Base-by-base conservation (phyloP, 805 yeast genomes). In the Candida caryicola region DNA sequence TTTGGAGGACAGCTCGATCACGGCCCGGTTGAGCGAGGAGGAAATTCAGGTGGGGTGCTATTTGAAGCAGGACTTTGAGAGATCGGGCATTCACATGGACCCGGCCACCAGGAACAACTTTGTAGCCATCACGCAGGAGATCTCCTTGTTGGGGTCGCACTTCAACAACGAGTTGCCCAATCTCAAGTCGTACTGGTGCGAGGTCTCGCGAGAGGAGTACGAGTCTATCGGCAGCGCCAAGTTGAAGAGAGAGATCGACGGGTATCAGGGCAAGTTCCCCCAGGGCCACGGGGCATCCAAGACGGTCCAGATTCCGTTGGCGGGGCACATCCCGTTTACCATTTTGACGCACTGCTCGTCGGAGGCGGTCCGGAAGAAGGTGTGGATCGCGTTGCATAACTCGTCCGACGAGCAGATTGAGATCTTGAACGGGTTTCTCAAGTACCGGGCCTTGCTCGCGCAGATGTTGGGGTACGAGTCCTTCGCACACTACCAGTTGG, bases 31-130 rank as follows among this genome's bases (percentile, higher is more conserved):
- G n/a, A 59, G 82, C 3, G 59, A 64, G 2, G 99, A 93, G 60
- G 97, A 93, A 52, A 56, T 77, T 10, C 76, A 81, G 36, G 98
- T 90, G 2, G 99, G 96, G 0, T 73, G 77, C 36, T 76, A 90
- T 33, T 68, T 93, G 17, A 68, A 83, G 45, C 79, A 84, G 31
- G 99, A 93, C 60, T 93, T 93, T 54, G 85, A 85, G 49, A 81
- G 88, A 47, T 86, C 96, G 0, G 99, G 98, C 0, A 85, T 90
- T 23, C 82, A 82, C 52, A 81, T 89, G 82, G 81, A 77, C 47
- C 76, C 79, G 0, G 63, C 69, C 17, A 74, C 83, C 1, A 71
- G 91, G 41, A 70, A 76, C 10, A 74, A 77, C 44, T 93, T 91
- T 57, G 87, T 93, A 23, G 73, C 76, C 15, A 62, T 88, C 28